phyloP scores from a whole-genome alignment of 441 rosid species.

The Aleurites moluccanus region DNA sequence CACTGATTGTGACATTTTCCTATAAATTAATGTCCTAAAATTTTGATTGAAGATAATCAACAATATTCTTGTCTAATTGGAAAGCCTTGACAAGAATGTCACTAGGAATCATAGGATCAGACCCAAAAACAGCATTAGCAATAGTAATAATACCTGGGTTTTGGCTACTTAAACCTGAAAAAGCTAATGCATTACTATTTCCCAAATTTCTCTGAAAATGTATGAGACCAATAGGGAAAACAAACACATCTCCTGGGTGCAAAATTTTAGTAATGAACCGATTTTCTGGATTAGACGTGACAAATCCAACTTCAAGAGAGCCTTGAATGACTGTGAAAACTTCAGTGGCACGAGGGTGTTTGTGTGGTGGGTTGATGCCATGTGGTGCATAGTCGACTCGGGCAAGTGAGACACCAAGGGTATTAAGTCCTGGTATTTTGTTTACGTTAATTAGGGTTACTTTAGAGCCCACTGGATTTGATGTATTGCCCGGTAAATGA shows the following conservation, averaged over 20 bases:
- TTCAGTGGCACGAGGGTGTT: conserved; percentile 35
- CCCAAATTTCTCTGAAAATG: conserved; percentile 35
- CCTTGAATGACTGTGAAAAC: conserved; percentile 33
- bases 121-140: conserved; percentile 28
- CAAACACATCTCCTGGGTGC: conserved; percentile 32
- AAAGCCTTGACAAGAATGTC: conserved; percentile 31
- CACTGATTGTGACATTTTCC: too few species aligned
- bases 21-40: not conserved
- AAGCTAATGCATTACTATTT: conserved; percentile 24
- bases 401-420: conserved; percentile 31
- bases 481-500: conserved; percentile 23
- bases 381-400: conserved; percentile 33
- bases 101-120: conserved; percentile 21
- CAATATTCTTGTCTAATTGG: conserved; percentile 19
- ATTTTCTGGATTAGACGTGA: conserved; percentile 33
- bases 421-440: conserved; percentile 36
- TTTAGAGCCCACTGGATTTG: conserved; percentile 26
- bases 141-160: conserved; percentile 30
- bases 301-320: conserved; percentile 29
- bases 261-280: conserved; percentile 28
- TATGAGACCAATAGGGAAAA: conserved; percentile 35
- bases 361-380: conserved; percentile 40
- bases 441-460: conserved; percentile 22
- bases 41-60: conserved; percentile 22
- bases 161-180: conserved; percentile 36